These are phyloP conservation scores for Vanrija sp. DNA, from an alignment of 1,284 basidiomycete genomes.

Conservation along the genomic window DNA sequence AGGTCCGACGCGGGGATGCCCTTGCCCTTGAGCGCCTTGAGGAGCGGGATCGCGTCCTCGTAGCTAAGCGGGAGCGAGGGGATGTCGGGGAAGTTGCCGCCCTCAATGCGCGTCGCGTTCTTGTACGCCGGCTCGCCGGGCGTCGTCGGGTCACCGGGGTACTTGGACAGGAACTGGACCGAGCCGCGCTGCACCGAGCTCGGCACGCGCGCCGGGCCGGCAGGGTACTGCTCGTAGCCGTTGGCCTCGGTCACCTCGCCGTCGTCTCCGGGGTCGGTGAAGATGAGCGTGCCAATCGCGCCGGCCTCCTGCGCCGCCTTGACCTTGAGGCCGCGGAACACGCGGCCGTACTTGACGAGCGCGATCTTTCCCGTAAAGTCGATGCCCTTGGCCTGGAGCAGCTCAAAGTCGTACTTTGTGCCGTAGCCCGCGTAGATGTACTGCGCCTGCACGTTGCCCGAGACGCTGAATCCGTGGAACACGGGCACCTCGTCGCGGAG, in stretches of 20 bases:
- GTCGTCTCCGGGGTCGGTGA: conserved; percentile 84
- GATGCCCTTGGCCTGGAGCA: conserved; percentile 59
- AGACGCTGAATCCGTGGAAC: conserved; percentile 45
- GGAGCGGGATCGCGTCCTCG: conserved; percentile 52
- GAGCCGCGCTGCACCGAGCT: conserved; percentile 74
- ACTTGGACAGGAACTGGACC: conserved; percentile 66
- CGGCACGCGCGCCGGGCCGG: conserved; percentile 82
- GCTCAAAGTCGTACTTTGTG: conserved; percentile 68
- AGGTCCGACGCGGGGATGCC: conserved; percentile 43
- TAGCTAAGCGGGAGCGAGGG: conserved; percentile 62
- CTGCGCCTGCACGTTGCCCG: conserved; percentile 55
- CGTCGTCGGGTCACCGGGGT: conserved; percentile 65
- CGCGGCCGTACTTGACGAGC: conserved; percentile 73
- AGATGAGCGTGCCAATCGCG: conserved; percentile 63
- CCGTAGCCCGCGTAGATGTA: conserved; percentile 82
- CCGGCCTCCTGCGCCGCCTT: conserved; percentile 73
- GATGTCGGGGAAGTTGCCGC: conserved; percentile 70
- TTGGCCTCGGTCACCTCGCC: conserved; percentile 74
- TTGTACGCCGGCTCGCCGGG: conserved; percentile 83
- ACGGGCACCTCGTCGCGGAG: conserved; percentile 49
- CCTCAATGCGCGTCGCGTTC: conserved; percentile 67
- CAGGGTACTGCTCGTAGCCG: conserved; percentile 71
- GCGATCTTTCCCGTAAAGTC: conserved; percentile 76
- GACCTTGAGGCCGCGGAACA: conserved; percentile 72
- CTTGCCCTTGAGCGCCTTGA: conserved; percentile 47